These are phyloP conservation scores for Metarhizium album DNA, from an alignment of 2,329 filamentous ascomycete genomes.

Conservation along the genomic window DNA sequence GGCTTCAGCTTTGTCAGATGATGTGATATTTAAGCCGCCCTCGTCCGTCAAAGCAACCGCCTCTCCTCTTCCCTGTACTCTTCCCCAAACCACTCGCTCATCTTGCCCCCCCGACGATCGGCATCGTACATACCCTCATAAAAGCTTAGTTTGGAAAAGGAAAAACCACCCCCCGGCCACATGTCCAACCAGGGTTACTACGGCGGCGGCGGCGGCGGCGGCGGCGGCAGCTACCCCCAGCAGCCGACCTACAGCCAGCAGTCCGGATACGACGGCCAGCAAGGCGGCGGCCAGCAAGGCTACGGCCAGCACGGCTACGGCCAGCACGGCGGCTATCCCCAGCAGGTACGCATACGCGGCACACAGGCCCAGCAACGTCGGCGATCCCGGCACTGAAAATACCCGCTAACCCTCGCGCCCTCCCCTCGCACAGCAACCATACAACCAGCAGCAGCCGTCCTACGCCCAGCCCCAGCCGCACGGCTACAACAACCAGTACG, in stretches of 20 bases:
- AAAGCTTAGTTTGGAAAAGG: too few species aligned
- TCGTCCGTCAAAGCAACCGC: too few species aligned
- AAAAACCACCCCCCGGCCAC: not conserved
- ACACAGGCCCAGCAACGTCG: not conserved
- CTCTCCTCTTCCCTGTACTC: not conserved
- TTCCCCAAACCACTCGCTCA: not conserved
- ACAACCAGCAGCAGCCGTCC: conserved; percentile 8
- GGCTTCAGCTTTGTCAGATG: not conserved
- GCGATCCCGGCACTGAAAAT: too few species aligned
- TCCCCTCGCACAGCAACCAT: conserved; percentile 3
- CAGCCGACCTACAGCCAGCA: conserved; percentile 12
- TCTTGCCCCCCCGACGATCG: not conserved
- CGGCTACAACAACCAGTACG: conserved; percentile 8
- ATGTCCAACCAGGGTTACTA: conserved; percentile 32
- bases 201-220: conserved; percentile 13
- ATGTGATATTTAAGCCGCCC: not conserved
- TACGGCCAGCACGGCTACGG: conserved; percentile 11
- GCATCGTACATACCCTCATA: too few species aligned
- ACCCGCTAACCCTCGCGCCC: too few species aligned
- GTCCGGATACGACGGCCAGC: conserved; percentile 10
- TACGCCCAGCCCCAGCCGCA: conserved; percentile 11
- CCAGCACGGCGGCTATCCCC: conserved; percentile 8
- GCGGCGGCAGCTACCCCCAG: conserved; percentile 9
- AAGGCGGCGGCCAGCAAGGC: conserved; percentile 20
- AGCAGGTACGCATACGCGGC: conserved; percentile 9